Percentiles rank a stretch among this genome's conserved stretches.
phyloP scores from a whole-genome alignment of 257 asterid species.

The Scutellaria barbata region DNA sequence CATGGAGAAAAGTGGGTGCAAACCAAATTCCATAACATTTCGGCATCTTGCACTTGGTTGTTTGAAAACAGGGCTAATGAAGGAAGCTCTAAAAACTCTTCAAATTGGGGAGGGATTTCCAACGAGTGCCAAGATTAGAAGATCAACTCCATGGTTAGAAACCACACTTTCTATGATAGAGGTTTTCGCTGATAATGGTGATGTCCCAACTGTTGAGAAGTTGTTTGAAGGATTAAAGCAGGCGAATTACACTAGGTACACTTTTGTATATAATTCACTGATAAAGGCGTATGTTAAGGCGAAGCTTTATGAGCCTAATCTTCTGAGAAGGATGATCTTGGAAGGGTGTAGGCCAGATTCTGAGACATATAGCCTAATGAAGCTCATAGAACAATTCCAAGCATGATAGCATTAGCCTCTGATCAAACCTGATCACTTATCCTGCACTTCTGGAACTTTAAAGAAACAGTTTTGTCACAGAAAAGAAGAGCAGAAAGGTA shows the following conservation, averaged over 20 bases:
- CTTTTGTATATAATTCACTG: slow-evolving; percentile 76
- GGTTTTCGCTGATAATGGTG: slow-evolving; percentile 66
- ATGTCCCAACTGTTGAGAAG: slow-evolving; percentile 67
- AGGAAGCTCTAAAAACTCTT: slow-evolving; percentile 69
- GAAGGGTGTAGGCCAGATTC: slow-evolving; percentile 92
- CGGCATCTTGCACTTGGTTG: slow-evolving; percentile 89
- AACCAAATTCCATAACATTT: slow-evolving; percentile 76
- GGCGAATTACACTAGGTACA: slow-evolving; percentile 70
- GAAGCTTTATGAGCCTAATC: slow-evolving; percentile 70
- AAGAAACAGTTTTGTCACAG: too few relatives aligned
- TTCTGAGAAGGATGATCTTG: slow-evolving; percentile 84
- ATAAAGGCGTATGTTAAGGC: slow-evolving; percentile 88
- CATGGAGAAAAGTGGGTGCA: slow-evolving; percentile 73
- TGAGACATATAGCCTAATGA: slow-evolving; percentile 82
- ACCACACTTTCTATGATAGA: slow-evolving; percentile 63
- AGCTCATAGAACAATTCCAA: slow-evolving; percentile 68
- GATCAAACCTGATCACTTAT: slow-evolving; percentile 3
- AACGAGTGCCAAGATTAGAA: slow-evolving; percentile 51
- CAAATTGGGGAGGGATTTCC: slow-evolving; percentile 53
- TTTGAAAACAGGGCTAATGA: slow-evolving; percentile 70
- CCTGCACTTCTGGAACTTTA: not conserved
- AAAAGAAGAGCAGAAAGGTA: not conserved
- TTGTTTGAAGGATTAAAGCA: slow-evolving; percentile 70
- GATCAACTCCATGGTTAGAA: slow-evolving; percentile 87
- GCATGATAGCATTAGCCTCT: slow-evolving; percentile 24